Base-by-base conservation (phyloP, 1,284 basidiomycete species). In the Puccinia hordei region DNA sequence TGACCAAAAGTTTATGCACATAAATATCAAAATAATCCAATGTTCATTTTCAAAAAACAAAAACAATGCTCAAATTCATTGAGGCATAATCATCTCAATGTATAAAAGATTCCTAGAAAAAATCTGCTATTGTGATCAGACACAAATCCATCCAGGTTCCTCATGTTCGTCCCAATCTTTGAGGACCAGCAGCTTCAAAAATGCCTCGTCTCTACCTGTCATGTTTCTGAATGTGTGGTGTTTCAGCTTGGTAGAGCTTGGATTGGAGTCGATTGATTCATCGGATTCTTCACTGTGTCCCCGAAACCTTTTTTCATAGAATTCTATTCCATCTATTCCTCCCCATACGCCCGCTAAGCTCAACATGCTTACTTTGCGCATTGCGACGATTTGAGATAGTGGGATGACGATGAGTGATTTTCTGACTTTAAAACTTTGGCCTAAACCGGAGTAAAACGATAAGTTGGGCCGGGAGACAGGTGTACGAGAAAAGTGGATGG, bases 291-390 rank as follows among this genome's bases (percentile, higher is more conserved):
- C 57, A 59, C 15, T 15, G 35, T 41, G 9, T 0, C 46, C 41
- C n/a, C 41, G 33, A n/a, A 17, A 17, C 57, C 41, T 46, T 69
- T 51, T 46, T 41, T 74, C 73, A 19, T 44, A 46, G 24, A 80
- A 19, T 35, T 80, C 68, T 19, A 80, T 72, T 61, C 77, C 77
- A 51, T 80, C 77, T n/a, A 80, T 80, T 10, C 66, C 53, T 61
- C 77, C 77, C 66, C 66, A 80, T 5, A 80, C 51, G 33, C 77
- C 77, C 35, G 77, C 66, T 35, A 80, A 46, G 15, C 68, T 68
- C 17, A 80, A 17, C 38, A 68, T 57, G 44, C 53, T 72, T 19
- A 71, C 51, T 51, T 80, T 80, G 27, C 68, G 35, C 51, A 80
- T 80, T 17, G 38, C 66, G n/a, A 72, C 55, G 24, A 80, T 80